These are phyloP conservation scores for Neospora caninum DNA, from an alignment of 169 alveolate genomes.

Conservation along the genomic window DNA sequence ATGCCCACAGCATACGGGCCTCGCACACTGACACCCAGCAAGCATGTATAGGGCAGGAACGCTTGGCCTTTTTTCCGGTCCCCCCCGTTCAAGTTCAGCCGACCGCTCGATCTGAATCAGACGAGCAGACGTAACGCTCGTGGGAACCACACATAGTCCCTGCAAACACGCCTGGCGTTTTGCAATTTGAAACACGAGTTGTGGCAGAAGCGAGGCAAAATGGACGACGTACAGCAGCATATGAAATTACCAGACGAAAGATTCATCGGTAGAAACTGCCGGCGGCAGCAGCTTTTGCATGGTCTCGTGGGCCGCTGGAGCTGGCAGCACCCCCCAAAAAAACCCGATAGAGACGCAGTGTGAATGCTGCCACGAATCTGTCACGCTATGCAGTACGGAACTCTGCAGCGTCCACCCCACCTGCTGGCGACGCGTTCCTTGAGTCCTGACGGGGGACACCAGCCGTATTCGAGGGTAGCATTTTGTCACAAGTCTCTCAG, in stretches of 20 bases:
- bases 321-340: not conserved
- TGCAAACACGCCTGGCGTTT: too few relatives aligned
- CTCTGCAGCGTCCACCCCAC: not conserved
- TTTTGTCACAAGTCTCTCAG: not conserved
- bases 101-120: too few relatives aligned
- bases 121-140: too few relatives aligned
- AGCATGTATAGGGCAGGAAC: too few relatives aligned
- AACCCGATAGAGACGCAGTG: not conserved
- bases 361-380: not conserved
- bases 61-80: too few relatives aligned
- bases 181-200: too few relatives aligned
- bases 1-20: too few relatives aligned
- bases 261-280: not conserved
- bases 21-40: too few relatives aligned
- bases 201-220: too few relatives aligned
- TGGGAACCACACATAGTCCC: too few relatives aligned
- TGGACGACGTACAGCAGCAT: too few relatives aligned
- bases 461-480: not conserved
- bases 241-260: not conserved
- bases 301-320: not conserved
- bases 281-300: not conserved
- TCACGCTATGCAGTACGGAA: not conserved
- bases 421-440: not conserved
- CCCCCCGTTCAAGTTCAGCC: too few relatives aligned
- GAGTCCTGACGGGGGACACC: not conserved